Percentiles rank a stretch among this genome's conserved stretches.
Conservation (phyloP, 257 asterid species). For the Fraxinus americana region DNA sequence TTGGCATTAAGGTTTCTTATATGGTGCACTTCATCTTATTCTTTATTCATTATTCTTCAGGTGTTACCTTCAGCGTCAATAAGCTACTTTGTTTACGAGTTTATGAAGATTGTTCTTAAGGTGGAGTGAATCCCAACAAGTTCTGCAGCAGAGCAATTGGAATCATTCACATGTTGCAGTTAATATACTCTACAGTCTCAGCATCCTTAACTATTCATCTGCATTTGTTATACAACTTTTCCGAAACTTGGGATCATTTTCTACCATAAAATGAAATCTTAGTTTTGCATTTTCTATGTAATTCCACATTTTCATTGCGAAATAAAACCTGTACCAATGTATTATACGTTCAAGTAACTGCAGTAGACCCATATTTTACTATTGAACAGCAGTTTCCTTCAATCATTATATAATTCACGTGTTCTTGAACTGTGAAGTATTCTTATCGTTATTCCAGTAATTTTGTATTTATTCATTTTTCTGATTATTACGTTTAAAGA, state of each 20-base stretch:
- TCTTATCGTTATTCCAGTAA: not conserved
- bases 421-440: not conserved
- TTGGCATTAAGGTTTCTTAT: slow-evolving; percentile 1
- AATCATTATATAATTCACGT: not conserved
- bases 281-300: not conserved
- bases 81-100: slow-evolving; percentile 90
- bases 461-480: not conserved
- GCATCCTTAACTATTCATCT: not conserved
- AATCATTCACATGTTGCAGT: not conserved
- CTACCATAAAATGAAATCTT: not conserved
- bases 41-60: slow-evolving; percentile 41
- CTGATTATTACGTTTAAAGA: not conserved
- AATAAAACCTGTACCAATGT: not conserved
- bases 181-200: not conserved
- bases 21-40: slow-evolving; percentile 1
- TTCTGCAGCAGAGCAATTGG: slow-evolving; percentile 13
- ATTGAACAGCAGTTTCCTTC: not conserved
- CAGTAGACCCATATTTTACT: not conserved
- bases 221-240: not conserved
- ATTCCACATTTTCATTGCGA: not conserved
- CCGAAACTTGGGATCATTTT: not conserved
- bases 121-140: slow-evolving; percentile 52
- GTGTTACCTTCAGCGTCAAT: slow-evolving; percentile 97
- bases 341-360: not conserved
- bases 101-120: slow-evolving; percentile 88